Base-by-base conservation (phyloP, 2,329 filamentous ascomycete genomes). In the Bisporella sp. region DNA sequence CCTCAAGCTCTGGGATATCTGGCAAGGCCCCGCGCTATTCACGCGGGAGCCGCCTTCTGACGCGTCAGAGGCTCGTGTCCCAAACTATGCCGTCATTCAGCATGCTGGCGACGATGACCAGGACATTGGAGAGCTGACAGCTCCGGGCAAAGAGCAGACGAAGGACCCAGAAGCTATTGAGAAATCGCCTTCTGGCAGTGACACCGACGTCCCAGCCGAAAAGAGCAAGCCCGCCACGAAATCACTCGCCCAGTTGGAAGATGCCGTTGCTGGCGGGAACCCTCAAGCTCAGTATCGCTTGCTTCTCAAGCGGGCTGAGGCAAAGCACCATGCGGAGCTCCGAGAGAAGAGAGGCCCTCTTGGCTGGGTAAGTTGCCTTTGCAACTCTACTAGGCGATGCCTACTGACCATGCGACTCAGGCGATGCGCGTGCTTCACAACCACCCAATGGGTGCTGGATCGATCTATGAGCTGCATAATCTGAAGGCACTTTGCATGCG, bases 81-180 rank as follows among this genome's bases (percentile, higher is more conserved):
- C 85, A 65, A 77, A 91, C 73, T 92, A 91, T 64, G 84, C 85
- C 44, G 86, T 91, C 41, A 70, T 91, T 30, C 86, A 91, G 66
- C 72, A 88, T 3, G 76, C 78, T 0, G 68, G 77, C 0, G 76
- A 79, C 1, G 70, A 74, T 2, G 21, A 21, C 21, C 62, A 72
- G 4, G 52, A 55, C 29, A 56, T 61, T 43, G 62, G 60, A 45
- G 58, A 57, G 46, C 66, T 68, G 30, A 61, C 68, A 43, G 60
- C 62, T 31, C 55, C 54, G 45, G 42, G 46, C 32, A 49, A 62
- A 41, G 58, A 62, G 42, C 57, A 58, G 21, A 21, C 21, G 3
- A 21, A 21, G 21, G 21, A 21, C 21, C 21, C 21, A 21, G 21
- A 21, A 21, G 21, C 21, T 21, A 21, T 21, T 21, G 21, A 21